Conservation (phyloP, 805 yeast genomes). For the Candida chauliodis region DNA sequence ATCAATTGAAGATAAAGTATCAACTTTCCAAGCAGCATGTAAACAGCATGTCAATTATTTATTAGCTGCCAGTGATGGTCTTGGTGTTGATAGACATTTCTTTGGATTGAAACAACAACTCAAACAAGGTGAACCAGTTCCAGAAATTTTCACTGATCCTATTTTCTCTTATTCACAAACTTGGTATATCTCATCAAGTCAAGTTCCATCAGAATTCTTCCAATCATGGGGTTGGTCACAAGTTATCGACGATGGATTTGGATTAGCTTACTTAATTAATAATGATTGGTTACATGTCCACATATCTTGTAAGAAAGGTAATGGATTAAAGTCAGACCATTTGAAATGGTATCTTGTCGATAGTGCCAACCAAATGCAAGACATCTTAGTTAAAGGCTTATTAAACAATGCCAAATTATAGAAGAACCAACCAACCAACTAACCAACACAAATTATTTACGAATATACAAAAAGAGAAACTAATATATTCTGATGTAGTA, state of each 20-base stretch:
- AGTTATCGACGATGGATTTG: constrained; percentile 90
- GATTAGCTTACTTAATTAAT: constrained; percentile 90
- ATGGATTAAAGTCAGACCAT: constrained; percentile 52
- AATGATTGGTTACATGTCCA: constrained; percentile 82
- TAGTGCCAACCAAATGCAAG: constrained; percentile 79
- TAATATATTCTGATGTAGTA: no score
- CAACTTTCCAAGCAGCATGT: constrained; percentile 68
- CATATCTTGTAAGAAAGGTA: constrained; percentile 68
- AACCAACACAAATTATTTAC: no score
- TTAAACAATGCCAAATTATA: constrained; percentile 38
- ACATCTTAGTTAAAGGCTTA: constrained; percentile 46
- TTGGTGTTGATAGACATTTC: constrained; percentile 91
- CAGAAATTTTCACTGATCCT: constrained; percentile 72
- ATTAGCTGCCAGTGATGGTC: constrained; percentile 75
- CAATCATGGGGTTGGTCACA: constrained; percentile 97
- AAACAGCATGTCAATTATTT: constrained; percentile 72
- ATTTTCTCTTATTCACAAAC: constrained; percentile 69
- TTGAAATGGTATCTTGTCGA: constrained; percentile 67
- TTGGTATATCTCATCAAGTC: constrained; percentile 89
- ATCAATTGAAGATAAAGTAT: constrained; percentile 53
- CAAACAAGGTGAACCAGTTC: constrained; percentile 53
- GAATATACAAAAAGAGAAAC: background rate
- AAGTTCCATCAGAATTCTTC: constrained; percentile 73
- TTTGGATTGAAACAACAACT: constrained; percentile 80
- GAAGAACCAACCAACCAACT: constrained; percentile 3